These are phyloP conservation scores for Vanderwaltozyma tropicalis DNA, from an alignment of 805 yeast genomes.

Conservation along the genomic window DNA sequence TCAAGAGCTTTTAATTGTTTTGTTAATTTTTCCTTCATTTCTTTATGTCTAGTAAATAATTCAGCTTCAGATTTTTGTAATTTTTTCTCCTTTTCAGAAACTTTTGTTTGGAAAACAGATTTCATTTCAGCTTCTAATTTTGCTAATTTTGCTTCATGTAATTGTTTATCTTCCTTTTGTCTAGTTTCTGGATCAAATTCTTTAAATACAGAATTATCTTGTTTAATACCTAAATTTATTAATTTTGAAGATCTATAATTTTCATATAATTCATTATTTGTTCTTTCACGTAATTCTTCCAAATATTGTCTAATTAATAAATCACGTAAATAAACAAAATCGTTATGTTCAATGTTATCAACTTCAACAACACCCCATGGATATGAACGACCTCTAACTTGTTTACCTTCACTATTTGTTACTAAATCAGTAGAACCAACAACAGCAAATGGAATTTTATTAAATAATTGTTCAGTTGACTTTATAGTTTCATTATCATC, in stretches of 20 bases:
- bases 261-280: conserved; percentile 70
- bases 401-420: conserved; percentile 75
- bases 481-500: conserved; percentile 77
- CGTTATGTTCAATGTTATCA: conserved; percentile 89
- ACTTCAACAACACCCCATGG: conserved; percentile 98
- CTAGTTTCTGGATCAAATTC: conserved; percentile 88
- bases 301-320: conserved; percentile 79
- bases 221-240: conserved; percentile 72
- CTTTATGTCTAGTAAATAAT: conserved; percentile 88
- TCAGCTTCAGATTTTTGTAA: conserved; percentile 95
- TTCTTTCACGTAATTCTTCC: conserved; percentile 87
- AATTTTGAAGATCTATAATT: conserved; percentile 81
- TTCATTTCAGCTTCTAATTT: conserved; percentile 96
- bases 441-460: conserved; percentile 82
- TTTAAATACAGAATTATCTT: conserved; percentile 85
- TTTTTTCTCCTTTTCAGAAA: conserved; percentile 92
- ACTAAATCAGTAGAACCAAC: conserved; percentile 78
- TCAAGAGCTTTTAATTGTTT: conserved; percentile 84
- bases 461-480: conserved; percentile 55
- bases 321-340: conserved; percentile 81
- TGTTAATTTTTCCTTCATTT: conserved; percentile 88
- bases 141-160: conserved; percentile 88
- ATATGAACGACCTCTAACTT: conserved; percentile 82
- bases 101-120: conserved; percentile 91
- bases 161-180: conserved; percentile 86